Conservation (phyloP, 2,329 filamentous ascomycete species). For the Phyllosticta paracitricarpa region DNA sequence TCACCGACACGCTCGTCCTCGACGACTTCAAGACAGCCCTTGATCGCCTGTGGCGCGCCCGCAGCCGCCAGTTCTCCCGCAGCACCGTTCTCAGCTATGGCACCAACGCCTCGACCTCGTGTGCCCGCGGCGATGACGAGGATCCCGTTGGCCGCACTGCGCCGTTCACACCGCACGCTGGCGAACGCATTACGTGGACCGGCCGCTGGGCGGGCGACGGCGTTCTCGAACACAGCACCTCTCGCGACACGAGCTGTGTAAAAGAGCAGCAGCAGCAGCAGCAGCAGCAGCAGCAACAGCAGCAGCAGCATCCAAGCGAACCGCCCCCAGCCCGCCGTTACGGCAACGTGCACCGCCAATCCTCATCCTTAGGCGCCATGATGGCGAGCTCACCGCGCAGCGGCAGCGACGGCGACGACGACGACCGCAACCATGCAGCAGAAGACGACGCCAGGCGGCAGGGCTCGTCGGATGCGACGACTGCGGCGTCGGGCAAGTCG, state of each 20-base stretch:
- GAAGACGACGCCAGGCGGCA: no score
- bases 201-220: not conserved
- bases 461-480: not conserved
- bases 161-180: not conserved
- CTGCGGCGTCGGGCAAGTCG: not conserved
- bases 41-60: conserved; percentile 26
- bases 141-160: not conserved
- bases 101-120: not conserved
- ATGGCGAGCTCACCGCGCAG: not conserved
- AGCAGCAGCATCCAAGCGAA: not conserved
- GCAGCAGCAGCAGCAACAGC: not conserved
- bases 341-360: not conserved
- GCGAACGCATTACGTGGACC: not conserved
- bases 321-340: not conserved
- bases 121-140: not conserved
- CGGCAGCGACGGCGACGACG: not conserved
- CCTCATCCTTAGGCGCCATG: not conserved
- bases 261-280: not conserved
- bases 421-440: not conserved
- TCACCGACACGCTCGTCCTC: conserved; percentile 56
- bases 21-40: conserved; percentile 58
- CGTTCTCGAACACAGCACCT: not conserved
- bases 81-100: not conserved
- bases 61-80: not conserved
- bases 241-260: not conserved